Evolutionary conservation across 139 green algal genomes (phyloP).

Genomic region (Chlamydomonas asymmetrica): DNA sequence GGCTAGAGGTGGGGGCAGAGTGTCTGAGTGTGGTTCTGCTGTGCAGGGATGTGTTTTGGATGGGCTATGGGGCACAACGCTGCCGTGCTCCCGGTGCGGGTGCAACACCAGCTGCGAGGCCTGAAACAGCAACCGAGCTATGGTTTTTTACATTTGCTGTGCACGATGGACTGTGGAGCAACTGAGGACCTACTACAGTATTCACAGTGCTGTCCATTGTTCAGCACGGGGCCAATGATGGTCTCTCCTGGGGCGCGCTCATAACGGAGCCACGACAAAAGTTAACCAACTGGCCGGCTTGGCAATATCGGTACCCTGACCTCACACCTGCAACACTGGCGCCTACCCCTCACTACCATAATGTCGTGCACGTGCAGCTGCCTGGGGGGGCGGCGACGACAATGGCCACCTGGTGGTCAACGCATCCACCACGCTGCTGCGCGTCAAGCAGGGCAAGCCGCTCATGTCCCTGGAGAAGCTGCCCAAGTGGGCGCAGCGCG

Average conservation of each 20-base stretch:
- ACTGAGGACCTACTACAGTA: no score
- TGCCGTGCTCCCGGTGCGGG: no score
- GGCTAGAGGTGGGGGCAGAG: background rate
- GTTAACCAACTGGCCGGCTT: background rate
- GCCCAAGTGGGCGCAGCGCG: slow-evolving; percentile 12
- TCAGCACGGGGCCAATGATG: no score
- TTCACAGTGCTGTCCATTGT: no score
- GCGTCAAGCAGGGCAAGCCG: slow-evolving; percentile 38
- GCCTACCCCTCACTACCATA: background rate
- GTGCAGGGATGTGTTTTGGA: no score
- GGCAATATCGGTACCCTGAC: slow-evolving; percentile 1
- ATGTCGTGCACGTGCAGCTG: background rate
- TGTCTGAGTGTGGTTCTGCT: background rate
- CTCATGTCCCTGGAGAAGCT: slow-evolving; percentile 49
- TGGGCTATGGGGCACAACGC: no score
- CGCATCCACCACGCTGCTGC: slow-evolving; percentile 22
- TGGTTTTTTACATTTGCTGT: no score
- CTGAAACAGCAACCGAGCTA: no score
- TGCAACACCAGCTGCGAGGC: no score
- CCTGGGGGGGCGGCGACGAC: background rate
- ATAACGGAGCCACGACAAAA: background rate
- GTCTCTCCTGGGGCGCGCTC: no score
- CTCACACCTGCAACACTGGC: background rate
- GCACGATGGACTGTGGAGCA: no score
- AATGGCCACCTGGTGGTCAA: slow-evolving; percentile 11